These are phyloP conservation scores for Cladosporium sp. DNA, from an alignment of 2,329 filamentous ascomycete species.

Conservation along the genomic window DNA sequence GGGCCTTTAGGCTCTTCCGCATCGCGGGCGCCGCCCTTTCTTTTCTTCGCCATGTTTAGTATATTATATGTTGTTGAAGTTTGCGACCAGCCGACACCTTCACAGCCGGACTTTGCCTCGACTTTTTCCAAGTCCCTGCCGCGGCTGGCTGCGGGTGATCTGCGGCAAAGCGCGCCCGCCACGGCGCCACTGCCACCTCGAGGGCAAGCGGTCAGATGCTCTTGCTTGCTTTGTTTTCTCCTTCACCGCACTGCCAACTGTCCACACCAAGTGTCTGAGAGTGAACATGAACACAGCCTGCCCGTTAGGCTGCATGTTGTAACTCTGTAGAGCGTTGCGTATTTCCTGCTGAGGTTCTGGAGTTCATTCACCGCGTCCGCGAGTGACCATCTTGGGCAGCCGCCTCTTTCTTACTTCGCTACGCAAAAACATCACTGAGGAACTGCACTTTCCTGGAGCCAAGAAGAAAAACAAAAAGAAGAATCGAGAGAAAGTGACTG, in stretches of 20 bases:
- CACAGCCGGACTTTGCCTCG: slow-evolving; percentile 3
- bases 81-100: not conserved
- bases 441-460: not conserved
- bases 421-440: not conserved
- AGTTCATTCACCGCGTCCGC: not conserved
- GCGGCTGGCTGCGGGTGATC: not conserved
- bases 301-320: not conserved
- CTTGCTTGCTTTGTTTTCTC: not conserved
- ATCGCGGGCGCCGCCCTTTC: slow-evolving; percentile 6
- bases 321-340: slow-evolving; percentile 5
- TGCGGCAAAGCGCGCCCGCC: not conserved
- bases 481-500: not conserved
- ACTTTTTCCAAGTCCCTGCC: slow-evolving; percentile 9
- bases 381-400: not conserved
- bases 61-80: not conserved
- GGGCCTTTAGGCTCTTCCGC: slow-evolving; percentile 15
- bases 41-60: slow-evolving; percentile 22
- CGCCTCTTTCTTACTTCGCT: not conserved
- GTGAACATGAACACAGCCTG: slow-evolving; percentile 3
- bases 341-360: not conserved
- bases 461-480: not conserved
- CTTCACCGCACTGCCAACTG: not conserved
- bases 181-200: not conserved
- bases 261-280: slow-evolving; percentile 1
- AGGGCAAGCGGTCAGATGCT: too few species aligned